These are phyloP conservation scores for Epichloe aotearoae DNA, from an alignment of 2,329 filamentous ascomycete genomes.

Conservation along the genomic window DNA sequence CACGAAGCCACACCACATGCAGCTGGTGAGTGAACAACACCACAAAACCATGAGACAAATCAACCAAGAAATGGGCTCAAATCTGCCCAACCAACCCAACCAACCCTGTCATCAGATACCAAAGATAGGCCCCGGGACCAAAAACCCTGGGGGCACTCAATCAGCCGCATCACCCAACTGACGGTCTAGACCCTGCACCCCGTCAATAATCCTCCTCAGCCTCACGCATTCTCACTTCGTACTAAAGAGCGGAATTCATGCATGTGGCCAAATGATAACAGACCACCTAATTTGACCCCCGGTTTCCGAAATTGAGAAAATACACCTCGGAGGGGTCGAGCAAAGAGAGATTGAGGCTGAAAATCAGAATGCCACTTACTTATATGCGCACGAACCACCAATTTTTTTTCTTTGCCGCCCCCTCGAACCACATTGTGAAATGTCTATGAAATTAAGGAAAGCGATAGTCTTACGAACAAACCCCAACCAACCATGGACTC, in stretches of 20 bases:
- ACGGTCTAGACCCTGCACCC: slow-evolving; percentile 3
- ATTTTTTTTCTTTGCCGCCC: too few relatives aligned
- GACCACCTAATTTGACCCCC: not conserved
- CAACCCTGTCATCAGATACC: too few relatives aligned
- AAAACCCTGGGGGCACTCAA: not conserved
- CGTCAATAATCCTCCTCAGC: slow-evolving; percentile 4
- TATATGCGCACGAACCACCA: too few relatives aligned
- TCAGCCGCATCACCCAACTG: not conserved
- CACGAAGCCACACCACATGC: not conserved
- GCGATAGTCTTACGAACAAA: not conserved
- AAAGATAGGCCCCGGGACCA: not conserved
- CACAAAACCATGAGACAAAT: not conserved
- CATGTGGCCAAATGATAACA: not conserved
- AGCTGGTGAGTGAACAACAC: not conserved
- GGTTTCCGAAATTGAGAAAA: not conserved
- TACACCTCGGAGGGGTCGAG: too few relatives aligned
- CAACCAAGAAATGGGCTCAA: not conserved
- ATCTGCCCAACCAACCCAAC: not conserved
- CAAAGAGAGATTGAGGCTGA: too few relatives aligned
- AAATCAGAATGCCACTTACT: too few relatives aligned
- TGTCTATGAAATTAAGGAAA: too few relatives aligned
- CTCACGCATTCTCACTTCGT: not conserved
- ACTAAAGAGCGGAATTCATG: not conserved
- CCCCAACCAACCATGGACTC: slow-evolving; percentile 4
- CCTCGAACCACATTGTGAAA: too few relatives aligned